Conservation (phyloP, 2,329 filamentous ascomycete species). For the Claviceps sorghi region DNA sequence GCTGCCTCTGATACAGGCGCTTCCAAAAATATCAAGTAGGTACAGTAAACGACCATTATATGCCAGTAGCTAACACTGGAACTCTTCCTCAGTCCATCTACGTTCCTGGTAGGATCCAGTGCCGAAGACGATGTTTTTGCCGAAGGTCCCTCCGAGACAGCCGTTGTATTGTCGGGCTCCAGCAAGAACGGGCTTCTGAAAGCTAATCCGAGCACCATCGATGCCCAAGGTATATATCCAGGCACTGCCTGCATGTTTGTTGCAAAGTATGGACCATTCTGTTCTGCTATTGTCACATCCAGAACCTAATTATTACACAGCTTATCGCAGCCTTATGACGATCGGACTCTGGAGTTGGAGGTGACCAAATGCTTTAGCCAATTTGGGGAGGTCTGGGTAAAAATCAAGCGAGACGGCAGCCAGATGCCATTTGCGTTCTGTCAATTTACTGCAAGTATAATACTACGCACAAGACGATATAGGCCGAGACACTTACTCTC, state of each 20-base stretch:
- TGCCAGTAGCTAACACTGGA: neutral
- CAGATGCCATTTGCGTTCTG: slow-evolving; percentile 51
- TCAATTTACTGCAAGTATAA: slow-evolving; percentile 42
- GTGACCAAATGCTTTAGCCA: slow-evolving; percentile 37
- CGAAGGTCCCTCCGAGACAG: neutral
- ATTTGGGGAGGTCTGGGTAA: slow-evolving; percentile 45
- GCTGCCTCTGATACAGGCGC: slow-evolving; percentile 5
- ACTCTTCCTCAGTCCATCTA: neutral
- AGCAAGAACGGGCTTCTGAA: slow-evolving; percentile 1
- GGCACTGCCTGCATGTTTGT: slow-evolving; percentile 48
- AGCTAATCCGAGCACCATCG: slow-evolving; percentile 14
- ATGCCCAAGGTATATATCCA: slow-evolving; percentile 38
- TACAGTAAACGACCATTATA: neutral
- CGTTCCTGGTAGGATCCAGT: slow-evolving; percentile 8
- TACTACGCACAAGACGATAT: neutral
- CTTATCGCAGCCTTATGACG: slow-evolving; percentile 33
- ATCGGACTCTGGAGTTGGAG: slow-evolving; percentile 35
- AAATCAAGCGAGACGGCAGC: slow-evolving; percentile 43
- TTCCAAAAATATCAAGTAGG: slow-evolving; percentile 5
- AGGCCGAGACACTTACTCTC: neutral
- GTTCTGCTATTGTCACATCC: neutral
- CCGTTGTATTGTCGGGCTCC: neutral
- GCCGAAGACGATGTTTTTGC: slow-evolving; percentile 11
- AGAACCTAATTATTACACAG: slow-evolving; percentile 20
- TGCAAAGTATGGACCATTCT: slow-evolving; percentile 41